These are phyloP conservation scores for Cyclospora cayetanensis DNA, from an alignment of 169 alveolate genomes.

Conservation along the genomic window DNA sequence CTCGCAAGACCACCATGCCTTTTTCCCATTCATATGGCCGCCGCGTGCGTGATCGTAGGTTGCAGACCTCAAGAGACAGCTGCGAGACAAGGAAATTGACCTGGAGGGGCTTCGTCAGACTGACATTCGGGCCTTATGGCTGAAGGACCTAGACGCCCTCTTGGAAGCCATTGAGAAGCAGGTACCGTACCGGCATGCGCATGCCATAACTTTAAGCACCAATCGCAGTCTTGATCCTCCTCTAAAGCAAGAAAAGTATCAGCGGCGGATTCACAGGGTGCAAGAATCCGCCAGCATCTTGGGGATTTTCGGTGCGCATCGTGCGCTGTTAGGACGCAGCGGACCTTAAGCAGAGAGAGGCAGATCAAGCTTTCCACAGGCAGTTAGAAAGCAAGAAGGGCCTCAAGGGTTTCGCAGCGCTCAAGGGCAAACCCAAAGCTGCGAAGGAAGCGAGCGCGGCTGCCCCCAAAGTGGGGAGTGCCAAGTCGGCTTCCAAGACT, in stretches of 20 bases:
- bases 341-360: slow-evolving; percentile 56
- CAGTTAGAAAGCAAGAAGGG: slow-evolving; percentile 30
- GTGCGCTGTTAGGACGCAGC: slow-evolving; percentile 36
- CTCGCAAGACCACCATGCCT: too few species aligned
- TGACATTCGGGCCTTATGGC: slow-evolving; percentile 72
- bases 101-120: slow-evolving; percentile 65
- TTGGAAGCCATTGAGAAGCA: slow-evolving; percentile 69
- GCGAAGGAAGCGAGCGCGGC: slow-evolving; percentile 39
- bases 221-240: background rate
- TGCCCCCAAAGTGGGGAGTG: slow-evolving; percentile 53
- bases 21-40: background rate
- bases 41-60: slow-evolving; percentile 8
- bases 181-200: slow-evolving; percentile 24
- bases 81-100: slow-evolving; percentile 68
- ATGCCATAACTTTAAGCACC: background rate
- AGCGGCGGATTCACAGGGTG: too few species aligned
- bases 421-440: slow-evolving; percentile 37
- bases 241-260: background rate
- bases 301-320: background rate
- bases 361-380: slow-evolving; percentile 52
- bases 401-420: slow-evolving; percentile 54
- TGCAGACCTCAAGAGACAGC: slow-evolving; percentile 72
- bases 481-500: slow-evolving; percentile 54
- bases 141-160: slow-evolving; percentile 71
- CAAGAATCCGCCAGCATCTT: too few species aligned